Evolutionary conservation across 1,284 basidiomycete species (phyloP).

Genomic region (Coniophora puteana): DNA sequence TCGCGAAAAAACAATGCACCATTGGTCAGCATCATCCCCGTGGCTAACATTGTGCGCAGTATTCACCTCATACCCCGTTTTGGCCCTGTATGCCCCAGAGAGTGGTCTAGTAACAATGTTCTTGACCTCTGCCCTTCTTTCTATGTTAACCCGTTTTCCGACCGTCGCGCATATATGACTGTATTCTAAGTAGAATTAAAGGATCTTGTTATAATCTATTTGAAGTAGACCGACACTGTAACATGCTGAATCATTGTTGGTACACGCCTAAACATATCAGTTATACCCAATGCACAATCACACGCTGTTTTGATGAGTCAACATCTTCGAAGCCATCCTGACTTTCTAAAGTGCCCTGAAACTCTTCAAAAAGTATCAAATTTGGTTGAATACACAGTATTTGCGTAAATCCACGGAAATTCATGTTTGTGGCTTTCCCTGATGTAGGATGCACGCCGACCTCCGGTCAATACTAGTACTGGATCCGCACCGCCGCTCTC

Average conservation of each 20-base stretch:
- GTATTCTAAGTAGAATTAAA: too few relatives aligned
- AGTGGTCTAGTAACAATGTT: conserved; percentile 32
- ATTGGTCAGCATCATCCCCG: conserved; percentile 15
- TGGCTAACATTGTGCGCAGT: conserved; percentile 16
- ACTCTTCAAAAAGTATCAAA: too few relatives aligned
- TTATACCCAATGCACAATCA: too few relatives aligned
- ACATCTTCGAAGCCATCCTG: too few relatives aligned
- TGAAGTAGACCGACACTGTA: neutral
- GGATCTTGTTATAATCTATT: conserved; percentile 3
- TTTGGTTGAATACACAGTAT: too few relatives aligned
- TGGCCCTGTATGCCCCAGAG: conserved; percentile 17
- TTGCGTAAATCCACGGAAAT: too few relatives aligned
- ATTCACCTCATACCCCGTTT: conserved; percentile 29
- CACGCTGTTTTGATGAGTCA: too few relatives aligned
- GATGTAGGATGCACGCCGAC: conserved; percentile 92
- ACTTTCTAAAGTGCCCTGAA: too few relatives aligned
- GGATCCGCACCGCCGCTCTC: conserved; percentile 81
- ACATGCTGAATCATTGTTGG: neutral
- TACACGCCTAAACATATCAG: too few relatives aligned
- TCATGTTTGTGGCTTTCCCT: too few relatives aligned
- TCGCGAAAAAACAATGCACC: conserved; percentile 9
- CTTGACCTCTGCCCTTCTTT: conserved; percentile 26
- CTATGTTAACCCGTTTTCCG: conserved; percentile 26
- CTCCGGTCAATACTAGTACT: conserved; percentile 69
- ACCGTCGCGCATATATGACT: conserved; percentile 21